These are phyloP conservation scores for Linnemannia exigua DNA, from an alignment of 192 early-diverging fungal species.

Conservation along the genomic window DNA sequence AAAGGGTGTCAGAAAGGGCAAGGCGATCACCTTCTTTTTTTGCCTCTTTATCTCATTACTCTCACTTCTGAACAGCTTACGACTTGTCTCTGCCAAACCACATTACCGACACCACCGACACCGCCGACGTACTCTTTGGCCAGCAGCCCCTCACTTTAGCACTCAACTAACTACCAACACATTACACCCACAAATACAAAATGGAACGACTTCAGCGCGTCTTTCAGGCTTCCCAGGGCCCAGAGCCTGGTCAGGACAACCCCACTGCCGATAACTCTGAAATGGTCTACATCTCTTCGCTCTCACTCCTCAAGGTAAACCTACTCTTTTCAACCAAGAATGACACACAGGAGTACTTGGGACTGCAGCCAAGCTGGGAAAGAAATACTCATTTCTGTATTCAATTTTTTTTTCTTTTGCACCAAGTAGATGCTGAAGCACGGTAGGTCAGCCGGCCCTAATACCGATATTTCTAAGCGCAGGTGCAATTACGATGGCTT, in stretches of 20 bases:
- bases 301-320: constrained; percentile 91
- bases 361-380: background rate
- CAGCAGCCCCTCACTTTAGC: background rate
- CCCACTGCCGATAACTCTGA: constrained; percentile 98
- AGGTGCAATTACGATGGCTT: background rate
- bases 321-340: background rate
- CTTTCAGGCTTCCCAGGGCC: constrained; percentile 66
- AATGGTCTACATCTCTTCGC: constrained; percentile 99
- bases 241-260: constrained; percentile 83
- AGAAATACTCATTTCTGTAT: background rate
- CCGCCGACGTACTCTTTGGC: background rate
- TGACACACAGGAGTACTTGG: background rate
- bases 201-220: constrained; percentile 75
- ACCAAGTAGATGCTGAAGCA: constrained; percentile 87
- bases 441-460: constrained; percentile 59
- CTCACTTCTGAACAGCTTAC: background rate
- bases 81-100: background rate
- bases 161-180: background rate
- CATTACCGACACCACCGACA: too few species aligned
- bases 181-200: constrained; percentile 12
- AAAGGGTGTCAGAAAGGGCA: background rate
- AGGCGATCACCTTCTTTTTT: background rate
- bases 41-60: background rate
- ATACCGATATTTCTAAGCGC: background rate
- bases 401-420: background rate